Evolutionary conservation across 768 basidiomycete species (phyloP).

Genomic region (Mycena albidolilacea): DNA sequence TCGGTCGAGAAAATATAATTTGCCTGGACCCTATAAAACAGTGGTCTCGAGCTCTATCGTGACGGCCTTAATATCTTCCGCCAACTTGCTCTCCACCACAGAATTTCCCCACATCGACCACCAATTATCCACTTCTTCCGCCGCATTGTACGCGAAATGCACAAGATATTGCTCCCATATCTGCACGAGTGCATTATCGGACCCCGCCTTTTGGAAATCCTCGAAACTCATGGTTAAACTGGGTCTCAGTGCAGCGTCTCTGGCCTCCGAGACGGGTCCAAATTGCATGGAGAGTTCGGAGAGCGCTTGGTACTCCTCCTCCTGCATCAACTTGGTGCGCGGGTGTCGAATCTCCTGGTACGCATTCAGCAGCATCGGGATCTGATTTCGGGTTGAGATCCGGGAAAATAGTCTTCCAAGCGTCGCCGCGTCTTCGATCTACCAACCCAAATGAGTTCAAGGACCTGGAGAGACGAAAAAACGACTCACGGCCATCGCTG

Average conservation of each 20-base stretch:
- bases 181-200: constrained; percentile 6
- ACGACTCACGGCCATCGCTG: constrained; percentile 54
- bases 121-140: constrained; percentile 18
- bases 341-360: constrained; percentile 62
- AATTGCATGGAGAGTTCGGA: constrained; percentile 4
- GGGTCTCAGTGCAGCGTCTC: constrained; percentile 21
- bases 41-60: no score
- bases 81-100: not conserved
- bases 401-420: constrained; percentile 63
- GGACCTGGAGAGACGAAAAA: constrained; percentile 40
- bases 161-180: constrained; percentile 32
- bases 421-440: constrained; percentile 54
- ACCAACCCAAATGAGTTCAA: not conserved
- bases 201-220: constrained; percentile 26
- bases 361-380: constrained; percentile 58
- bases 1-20: no score
- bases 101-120: constrained; percentile 21
- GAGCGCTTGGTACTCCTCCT: constrained; percentile 25
- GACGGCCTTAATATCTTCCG: not conserved
- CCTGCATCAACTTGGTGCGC: constrained; percentile 42
- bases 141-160: constrained; percentile 4
- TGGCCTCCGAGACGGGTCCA: constrained; percentile 10
- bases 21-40: no score
- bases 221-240: constrained; percentile 18
- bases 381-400: constrained; percentile 54